Base-by-base conservation (phyloP, 306 rosid genomes). In the Quercus wislizeni region DNA sequence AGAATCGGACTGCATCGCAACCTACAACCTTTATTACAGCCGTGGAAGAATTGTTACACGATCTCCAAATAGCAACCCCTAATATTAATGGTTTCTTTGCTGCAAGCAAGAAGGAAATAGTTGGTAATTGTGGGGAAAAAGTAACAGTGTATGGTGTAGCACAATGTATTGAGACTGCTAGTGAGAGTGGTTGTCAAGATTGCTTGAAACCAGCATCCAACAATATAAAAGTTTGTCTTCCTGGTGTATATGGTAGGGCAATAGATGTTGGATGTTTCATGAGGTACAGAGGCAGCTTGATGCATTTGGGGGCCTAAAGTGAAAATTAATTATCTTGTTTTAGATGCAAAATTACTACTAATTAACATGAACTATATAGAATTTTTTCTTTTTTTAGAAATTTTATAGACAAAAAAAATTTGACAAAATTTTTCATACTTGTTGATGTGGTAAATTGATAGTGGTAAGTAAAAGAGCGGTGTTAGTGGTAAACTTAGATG, bases 261-360 rank as follows among this genome's bases (percentile, higher is more conserved):
- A 82, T 20, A 35, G 96, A 89, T 81, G 90, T 88, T 5, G 95
- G 92, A 0, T 91, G 95, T 55, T 91, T 91, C 56, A 63, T 91
- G 76, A 84, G 95, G 83, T 91, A 82, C 68, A 23, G 23, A 23
- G 23, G 23, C 23, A 23, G 23, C 23, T 23, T 23, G 23, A 23
- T 23, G 23, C 0, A 23, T 23, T 23, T 23, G 23, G 23, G 23
- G 23, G 23, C 23, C 23, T 23, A 23, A 23, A 0, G 23, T 23
- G 23, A 23, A 23, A 23, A 23, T 23, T 23, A 23, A 23, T 23
- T 23, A 23, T 23, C 1, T 23, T 23, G 23, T 23, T 23, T 23
- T 23, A 23, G 23, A 23, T 23, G 23, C 23, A 23, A 23, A 23
- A 23, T 23, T 23, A 1, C 23, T 23, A 23, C 23, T 23, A 23